These are phyloP conservation scores for Sporothrix protearum DNA, from an alignment of 2,329 filamentous ascomycete species.

Conservation along the genomic window DNA sequence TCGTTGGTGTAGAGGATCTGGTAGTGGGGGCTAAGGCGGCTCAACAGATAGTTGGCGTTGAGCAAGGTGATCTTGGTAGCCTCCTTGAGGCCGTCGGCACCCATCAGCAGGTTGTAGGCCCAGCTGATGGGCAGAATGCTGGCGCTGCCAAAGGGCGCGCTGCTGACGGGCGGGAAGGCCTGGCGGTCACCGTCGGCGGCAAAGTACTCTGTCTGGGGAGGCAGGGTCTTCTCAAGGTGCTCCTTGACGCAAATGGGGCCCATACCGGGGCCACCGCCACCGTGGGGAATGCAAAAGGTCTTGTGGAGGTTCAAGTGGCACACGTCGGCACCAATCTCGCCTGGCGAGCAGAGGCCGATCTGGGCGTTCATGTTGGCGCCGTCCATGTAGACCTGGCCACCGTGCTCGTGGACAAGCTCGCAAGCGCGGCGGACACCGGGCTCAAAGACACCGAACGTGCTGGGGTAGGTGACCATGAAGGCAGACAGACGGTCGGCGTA, in stretches of 20 bases:
- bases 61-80: slow-evolving; percentile 91
- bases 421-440: slow-evolving; percentile 82
- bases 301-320: slow-evolving; percentile 98
- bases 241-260: slow-evolving; percentile 89
- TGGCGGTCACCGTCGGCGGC: neutral
- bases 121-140: slow-evolving; percentile 92
- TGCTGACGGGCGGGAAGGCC: slow-evolving; percentile 60
- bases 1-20: slow-evolving; percentile 90
- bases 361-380: slow-evolving; percentile 98
- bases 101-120: slow-evolving; percentile 96
- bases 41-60: slow-evolving; percentile 95
- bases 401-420: slow-evolving; percentile 77
- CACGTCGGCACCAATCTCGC: slow-evolving; percentile 92
- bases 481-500: slow-evolving; percentile 80
- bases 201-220: slow-evolving; percentile 38
- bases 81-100: slow-evolving; percentile 72
- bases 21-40: slow-evolving; percentile 80
- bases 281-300: slow-evolving; percentile 97
- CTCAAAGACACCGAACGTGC: slow-evolving; percentile 93
- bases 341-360: slow-evolving; percentile 90
- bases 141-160: slow-evolving; percentile 81
- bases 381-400: slow-evolving; percentile 97
- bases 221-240: slow-evolving; percentile 73
- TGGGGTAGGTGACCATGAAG: slow-evolving; percentile 96
- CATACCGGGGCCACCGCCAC: slow-evolving; percentile 88